Conservation (phyloP, 441 rosid genomes). For the Erodium moschatum region DNA sequence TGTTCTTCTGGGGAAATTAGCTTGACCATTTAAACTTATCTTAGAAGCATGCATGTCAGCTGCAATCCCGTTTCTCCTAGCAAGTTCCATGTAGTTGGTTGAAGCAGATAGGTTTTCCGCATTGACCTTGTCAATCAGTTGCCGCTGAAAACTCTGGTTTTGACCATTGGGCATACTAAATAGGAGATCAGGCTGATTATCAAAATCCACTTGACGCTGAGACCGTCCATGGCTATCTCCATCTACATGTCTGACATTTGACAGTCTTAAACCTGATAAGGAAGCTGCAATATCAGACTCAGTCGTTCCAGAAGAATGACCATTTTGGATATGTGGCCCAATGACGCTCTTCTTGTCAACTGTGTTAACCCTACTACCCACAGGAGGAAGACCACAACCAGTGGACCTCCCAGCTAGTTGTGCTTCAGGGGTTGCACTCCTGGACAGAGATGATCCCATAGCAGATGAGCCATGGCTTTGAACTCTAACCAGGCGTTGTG, state of each 20-base stretch:
- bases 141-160: slow-evolving; percentile 45
- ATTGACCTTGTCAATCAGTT: slow-evolving; percentile 32
- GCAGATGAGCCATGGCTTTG: slow-evolving; percentile 39
- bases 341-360: slow-evolving; percentile 42
- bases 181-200: slow-evolving; percentile 40
- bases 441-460: slow-evolving; percentile 52
- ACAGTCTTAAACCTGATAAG: slow-evolving; percentile 47
- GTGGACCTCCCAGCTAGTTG: slow-evolving; percentile 47
- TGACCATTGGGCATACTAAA: slow-evolving; percentile 41
- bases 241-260: slow-evolving; percentile 38
- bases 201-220: slow-evolving; percentile 36
- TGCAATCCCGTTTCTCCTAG: slow-evolving; percentile 33
- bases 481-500: slow-evolving; percentile 31
- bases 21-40: slow-evolving; percentile 38
- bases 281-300: slow-evolving; percentile 52
- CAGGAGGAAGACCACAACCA: slow-evolving; percentile 56
- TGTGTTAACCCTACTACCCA: slow-evolving; percentile 51
- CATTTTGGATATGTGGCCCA: slow-evolving; percentile 38
- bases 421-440: slow-evolving; percentile 67
- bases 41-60: slow-evolving; percentile 38
- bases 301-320: slow-evolving; percentile 31
- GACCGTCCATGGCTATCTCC: slow-evolving; percentile 32
- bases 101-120: slow-evolving; percentile 39
- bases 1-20: slow-evolving; percentile 54
- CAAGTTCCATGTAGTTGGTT: slow-evolving; percentile 35